A percentile compares a stretch with the other conserved stretches of the same genome.
These are phyloP conservation scores for Lotmaria passim DNA, from an alignment of 208 protist genomes.

Conservation along the genomic window DNA sequence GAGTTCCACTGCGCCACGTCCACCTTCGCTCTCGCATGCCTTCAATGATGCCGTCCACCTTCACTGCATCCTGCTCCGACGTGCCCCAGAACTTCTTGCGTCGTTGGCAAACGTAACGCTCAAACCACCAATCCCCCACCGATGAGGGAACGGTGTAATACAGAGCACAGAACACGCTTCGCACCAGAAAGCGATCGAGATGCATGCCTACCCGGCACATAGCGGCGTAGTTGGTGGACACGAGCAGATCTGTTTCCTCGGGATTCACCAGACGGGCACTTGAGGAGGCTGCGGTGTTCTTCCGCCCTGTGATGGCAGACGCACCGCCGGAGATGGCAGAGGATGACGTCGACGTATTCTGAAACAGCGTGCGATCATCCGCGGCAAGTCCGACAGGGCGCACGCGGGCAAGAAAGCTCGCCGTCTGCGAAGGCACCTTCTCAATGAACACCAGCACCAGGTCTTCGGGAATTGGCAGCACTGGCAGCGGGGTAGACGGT, in stretches of 20 bases:
- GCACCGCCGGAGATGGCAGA: neutral
- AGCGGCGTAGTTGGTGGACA: conserved; percentile 73
- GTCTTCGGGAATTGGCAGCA: conserved; percentile 37
- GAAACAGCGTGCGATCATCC: conserved; percentile 33
- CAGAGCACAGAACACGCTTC: conserved; percentile 38
- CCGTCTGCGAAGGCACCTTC: conserved; percentile 62
- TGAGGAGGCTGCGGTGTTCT: neutral
- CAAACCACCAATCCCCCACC: conserved; percentile 67
- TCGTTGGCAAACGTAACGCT: conserved; percentile 41
- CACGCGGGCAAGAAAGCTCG: conserved; percentile 42
- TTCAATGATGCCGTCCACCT: conserved; percentile 46
- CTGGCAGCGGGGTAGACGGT: neutral
- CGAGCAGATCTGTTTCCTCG: conserved; percentile 61
- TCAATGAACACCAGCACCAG: conserved; percentile 75
- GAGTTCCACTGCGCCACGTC: conserved; percentile 42
- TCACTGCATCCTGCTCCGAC: conserved; percentile 77
- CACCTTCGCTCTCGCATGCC: conserved; percentile 85
- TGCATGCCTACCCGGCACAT: conserved; percentile 86
- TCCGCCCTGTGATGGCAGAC: neutral
- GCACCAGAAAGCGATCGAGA: conserved; percentile 64
- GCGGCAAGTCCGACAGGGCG: conserved; percentile 17
- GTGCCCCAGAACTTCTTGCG: conserved; percentile 78
- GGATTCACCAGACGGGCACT: conserved; percentile 26
- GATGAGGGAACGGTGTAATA: conserved; percentile 55
- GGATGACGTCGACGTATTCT: neutral